Base-by-base conservation (phyloP, 2,329 filamentous ascomycete genomes). In the Kalmusia sp. region DNA sequence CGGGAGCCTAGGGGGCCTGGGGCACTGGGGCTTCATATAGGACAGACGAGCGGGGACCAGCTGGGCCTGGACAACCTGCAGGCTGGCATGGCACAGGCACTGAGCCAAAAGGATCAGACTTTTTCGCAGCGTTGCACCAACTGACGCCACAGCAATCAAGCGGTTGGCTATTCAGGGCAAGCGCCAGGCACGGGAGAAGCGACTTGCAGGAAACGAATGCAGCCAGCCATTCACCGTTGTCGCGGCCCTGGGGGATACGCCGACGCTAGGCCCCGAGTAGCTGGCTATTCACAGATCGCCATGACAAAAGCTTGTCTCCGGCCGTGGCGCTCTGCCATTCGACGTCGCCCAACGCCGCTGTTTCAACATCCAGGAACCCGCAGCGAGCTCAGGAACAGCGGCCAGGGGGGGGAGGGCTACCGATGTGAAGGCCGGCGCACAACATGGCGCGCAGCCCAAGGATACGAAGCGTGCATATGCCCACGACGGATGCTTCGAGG, bases 11-110 rank as follows among this genome's bases (percentile, higher is more conserved):
- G 58, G 59, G 64, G 62, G 54, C 44, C 54, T 54, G 61, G 67
- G 67, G 61, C 48, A 39, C 47, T 22, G 28, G 54, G 53, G 57
- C 52, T 63, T 68, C 46, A 71, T 71, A 71, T 69, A 69, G 48
- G 48, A 52, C 33, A 6, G 21, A 22, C 44, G 48, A 51, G 60
- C 51, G 58, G 61, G 58, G 52, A 54, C 47, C 24, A 45, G 33
- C 49, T 62, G 51, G 49, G 54, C 30, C 54, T 54, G 48, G 33
- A 38, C 51, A 50, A 30, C 17, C 15, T 46, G 15, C 37, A 12
- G 12, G 28, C 44, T 27, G 51, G 55, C 39, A 55, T 55, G 61
- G 51, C 51, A 57, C 58, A 56, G 61, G 48, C 54, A 54, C 47
- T 49, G 41, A 40, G 44, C 55, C 54, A 54, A 55, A 49, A 53